Base-by-base conservation (phyloP, 768 basidiomycete genomes). In the Kwoniella dendrophila region DNA sequence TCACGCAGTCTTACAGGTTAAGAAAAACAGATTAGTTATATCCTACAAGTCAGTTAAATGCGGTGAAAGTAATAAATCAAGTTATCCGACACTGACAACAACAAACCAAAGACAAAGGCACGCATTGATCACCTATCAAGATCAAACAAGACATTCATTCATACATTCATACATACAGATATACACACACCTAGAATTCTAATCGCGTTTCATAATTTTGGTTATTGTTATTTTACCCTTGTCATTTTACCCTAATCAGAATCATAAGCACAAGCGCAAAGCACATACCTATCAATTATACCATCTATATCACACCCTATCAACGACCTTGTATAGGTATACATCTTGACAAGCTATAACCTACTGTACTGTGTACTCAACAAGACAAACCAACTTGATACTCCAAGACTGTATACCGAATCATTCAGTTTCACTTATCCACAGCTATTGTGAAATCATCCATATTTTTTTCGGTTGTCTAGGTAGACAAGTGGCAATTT, bases 111-210 rank as follows among this genome's bases (percentile, higher is more conserved):
- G 18, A 29, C 27, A 32, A 55, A 55, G 36, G 36, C 38, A 55
- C 53, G 53, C 38, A 40, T 26, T 29, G 53, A 55, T 55, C 53
- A 55, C 36, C 30, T 41, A 24, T 7, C n/a, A 7, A 47, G 45
- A n/a, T 8, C 45, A 7, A 47, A 20, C 45, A 47, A n/a, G 8
- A 7, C 26, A 47, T 20, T 8, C 45, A 47, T 20, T 22, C 49
- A 30, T 36, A 53, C 33, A 38, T 53, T 36, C 33, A 10, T 33
- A 53, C 20, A 18, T 11, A 20, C 50, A 34, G 7, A 24, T 36
- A 36, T 18, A 36, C 34, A 7, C 27, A 51, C 50, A 51, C 26
- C 27, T 14, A 20, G 3, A 53, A 26, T 2, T 12, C 11, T 24
- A 53, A 36, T 38, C 34, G 18, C 52, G 34, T 53, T 53, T 53